Percentiles rank a stretch among this genome's conserved stretches.
phyloP scores from a whole-genome alignment of 805 yeast genomes.

The Candida peoriensis region DNA sequence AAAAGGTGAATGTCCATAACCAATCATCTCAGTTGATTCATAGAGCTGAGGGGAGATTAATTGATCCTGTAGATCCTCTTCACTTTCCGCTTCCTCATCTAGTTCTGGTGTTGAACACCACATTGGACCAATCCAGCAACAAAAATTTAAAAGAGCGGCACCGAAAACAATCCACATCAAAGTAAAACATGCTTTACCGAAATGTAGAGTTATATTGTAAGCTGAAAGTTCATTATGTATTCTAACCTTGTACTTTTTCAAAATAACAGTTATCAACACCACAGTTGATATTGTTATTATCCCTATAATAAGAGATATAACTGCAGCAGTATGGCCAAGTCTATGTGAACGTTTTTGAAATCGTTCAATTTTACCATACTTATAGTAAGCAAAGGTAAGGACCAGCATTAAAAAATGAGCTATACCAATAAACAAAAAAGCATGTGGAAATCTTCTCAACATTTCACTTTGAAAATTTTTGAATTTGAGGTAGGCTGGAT shows the following conservation, averaged over 20 bases:
- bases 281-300: too few relatives aligned
- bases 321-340: too few relatives aligned
- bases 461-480: conserved; percentile 17
- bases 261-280: conserved; percentile 25
- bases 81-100: conserved; percentile 3
- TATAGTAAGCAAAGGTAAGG: conserved; percentile 10
- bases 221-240: conserved; percentile 29
- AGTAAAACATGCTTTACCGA: conserved; percentile 38
- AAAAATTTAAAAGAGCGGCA: conserved; percentile 13
- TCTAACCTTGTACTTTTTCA: conserved; percentile 20
- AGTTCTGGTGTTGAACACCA: conserved; percentile 56
- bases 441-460: not conserved
- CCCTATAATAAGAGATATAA: too few relatives aligned
- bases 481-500: not conserved
- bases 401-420: not conserved
- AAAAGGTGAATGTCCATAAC: too few relatives aligned
- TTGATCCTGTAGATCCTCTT: conserved; percentile 5
- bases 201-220: conserved; percentile 41
- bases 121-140: conserved; percentile 36
- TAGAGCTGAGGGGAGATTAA: not conserved
- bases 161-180: conserved; percentile 35
- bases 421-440: not conserved
- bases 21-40: not conserved
- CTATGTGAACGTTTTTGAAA: not conserved
- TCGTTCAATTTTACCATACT: conserved; percentile 27